These are phyloP conservation scores for Penicillium glabrum DNA, from an alignment of 2,329 filamentous ascomycete species.

Conservation along the genomic window DNA sequence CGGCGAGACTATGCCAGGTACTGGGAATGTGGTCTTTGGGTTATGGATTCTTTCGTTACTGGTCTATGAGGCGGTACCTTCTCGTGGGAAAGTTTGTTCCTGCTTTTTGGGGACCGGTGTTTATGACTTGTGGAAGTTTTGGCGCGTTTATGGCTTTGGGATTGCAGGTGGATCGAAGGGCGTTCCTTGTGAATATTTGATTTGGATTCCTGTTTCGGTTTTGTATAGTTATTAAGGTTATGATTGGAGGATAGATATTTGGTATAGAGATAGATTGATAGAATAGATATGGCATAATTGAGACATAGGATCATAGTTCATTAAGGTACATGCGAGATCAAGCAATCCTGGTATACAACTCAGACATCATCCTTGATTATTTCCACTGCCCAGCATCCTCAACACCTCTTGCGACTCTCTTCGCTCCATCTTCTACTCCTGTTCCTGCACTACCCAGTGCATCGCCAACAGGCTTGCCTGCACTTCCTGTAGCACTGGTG, in stretches of 20 bases:
- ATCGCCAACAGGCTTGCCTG: conserved; percentile 57
- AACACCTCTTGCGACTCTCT: conserved; percentile 53
- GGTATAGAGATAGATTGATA: neutral
- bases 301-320: neutral
- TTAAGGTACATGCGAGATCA: too few species aligned
- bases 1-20: conserved; percentile 21
- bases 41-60: conserved; percentile 29
- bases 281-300: neutral
- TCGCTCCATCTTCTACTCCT: conserved; percentile 54
- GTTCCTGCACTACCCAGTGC: conserved; percentile 54
- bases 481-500: conserved; percentile 54
- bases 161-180: conserved; percentile 13
- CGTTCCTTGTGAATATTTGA: neutral
- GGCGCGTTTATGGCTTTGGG: conserved; percentile 17
- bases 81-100: conserved; percentile 28
- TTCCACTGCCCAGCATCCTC: conserved; percentile 60
- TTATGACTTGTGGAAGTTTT: conserved; percentile 26
- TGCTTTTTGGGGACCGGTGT: conserved; percentile 30
- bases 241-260: neutral
- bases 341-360: neutral
- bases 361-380: neutral
- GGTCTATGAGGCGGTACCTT: conserved; percentile 26
- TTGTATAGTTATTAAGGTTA: neutral
- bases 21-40: conserved; percentile 31
- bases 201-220: neutral